Base-by-base conservation (phyloP, 1,284 basidiomycete genomes). In the Boletus sp. region DNA sequence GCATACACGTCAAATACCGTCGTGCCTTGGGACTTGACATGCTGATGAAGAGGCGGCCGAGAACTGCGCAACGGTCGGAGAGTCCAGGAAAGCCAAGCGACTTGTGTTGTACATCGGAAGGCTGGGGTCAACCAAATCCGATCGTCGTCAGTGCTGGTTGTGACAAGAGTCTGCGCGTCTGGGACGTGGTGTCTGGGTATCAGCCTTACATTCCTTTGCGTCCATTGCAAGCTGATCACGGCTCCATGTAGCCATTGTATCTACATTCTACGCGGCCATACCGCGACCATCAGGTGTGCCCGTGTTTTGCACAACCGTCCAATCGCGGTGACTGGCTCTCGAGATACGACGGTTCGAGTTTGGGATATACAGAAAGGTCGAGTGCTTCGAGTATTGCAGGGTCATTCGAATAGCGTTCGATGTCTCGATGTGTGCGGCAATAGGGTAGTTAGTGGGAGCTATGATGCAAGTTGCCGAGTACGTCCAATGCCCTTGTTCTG, bases 81-180 rank as follows among this genome's bases (percentile, higher is more conserved):
- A n/a, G 17, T 12, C 37, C 52, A 0, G 57, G 49, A 9, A 76
- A 74, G 49, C 75, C 73, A 23, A 83, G 80, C 49, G 82, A 84
- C 56, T 74, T 80, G 6, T 84, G 82, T 46, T 84, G 82, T 45
- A 77, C 76, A 2, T 77, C 76, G 0, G 71, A 72, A 46, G 78
- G 79, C 8, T 80, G 78, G 77, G 78, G 78, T 8, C 78, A 80
- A 52, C 75, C 78, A 16, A 75, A 76, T 33, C 75, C 90, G 5
- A 71, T 95, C 2, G 82, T 95, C 7, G 84, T 97, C n/a, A 91
- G 85, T 50, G 94, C 91, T 1, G 94, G 92, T 6, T 96, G 94
- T 60, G 94, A 98, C 64, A 86, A 94, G 59, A 80, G 82, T 43
- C 74, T 98, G 14, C 77, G 88, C 29, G 91, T 98, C 0, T 99